These are phyloP conservation scores for Brassica balearica DNA, from an alignment of 441 rosid species.

Conservation along the genomic window DNA sequence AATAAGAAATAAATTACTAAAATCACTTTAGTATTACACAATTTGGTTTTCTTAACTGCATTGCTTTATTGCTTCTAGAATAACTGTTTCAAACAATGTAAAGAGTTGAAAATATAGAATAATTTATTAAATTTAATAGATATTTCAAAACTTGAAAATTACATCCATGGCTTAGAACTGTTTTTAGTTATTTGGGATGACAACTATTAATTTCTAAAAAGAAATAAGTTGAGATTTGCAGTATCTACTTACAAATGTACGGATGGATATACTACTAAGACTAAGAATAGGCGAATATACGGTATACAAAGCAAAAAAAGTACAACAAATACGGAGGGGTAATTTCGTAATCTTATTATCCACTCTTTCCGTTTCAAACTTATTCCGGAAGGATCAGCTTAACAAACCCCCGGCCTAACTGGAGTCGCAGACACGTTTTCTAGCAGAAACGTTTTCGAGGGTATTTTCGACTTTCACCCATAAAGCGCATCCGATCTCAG, in stretches of 20 bases:
- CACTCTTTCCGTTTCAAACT: constrained; percentile 24
- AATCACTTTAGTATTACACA: background rate
- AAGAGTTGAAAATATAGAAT: too few species aligned
- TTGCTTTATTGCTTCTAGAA: background rate
- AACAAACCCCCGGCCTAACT: constrained; percentile 19
- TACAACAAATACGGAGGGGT: constrained; percentile 25
- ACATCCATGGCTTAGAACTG: too few species aligned
- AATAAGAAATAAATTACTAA: too few species aligned
- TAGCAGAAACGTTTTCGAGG: constrained; percentile 20
- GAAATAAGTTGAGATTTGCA: too few species aligned
- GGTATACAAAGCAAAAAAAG: background rate
- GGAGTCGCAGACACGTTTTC: constrained; percentile 39
- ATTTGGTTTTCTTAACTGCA: background rate
- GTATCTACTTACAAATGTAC: background rate
- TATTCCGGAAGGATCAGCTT: constrained; percentile 2
- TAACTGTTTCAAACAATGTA: background rate
- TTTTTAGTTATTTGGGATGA: too few species aligned
- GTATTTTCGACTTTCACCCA: background rate
- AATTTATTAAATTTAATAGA: too few species aligned
- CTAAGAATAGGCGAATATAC: too few species aligned
- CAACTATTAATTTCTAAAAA: too few species aligned
- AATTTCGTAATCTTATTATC: constrained; percentile 19
- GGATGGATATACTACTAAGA: constrained; percentile 3
- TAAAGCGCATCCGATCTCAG: constrained; percentile 35
- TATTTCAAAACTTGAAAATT: too few species aligned